These are phyloP conservation scores for Inga leiocalycina DNA, from an alignment of 306 rosid species.

Conservation along the genomic window DNA sequence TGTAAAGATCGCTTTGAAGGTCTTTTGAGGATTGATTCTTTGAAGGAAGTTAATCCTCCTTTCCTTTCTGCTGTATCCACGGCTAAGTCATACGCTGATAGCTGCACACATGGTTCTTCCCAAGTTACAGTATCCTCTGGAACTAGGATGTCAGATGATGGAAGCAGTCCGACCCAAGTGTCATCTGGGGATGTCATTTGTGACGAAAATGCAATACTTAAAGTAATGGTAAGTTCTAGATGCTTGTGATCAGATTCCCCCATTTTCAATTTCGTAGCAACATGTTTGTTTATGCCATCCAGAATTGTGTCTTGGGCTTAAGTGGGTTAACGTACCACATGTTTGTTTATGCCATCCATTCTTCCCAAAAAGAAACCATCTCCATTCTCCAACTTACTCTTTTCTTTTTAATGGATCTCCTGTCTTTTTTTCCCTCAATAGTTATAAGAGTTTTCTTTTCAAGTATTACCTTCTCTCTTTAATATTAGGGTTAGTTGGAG, in stretches of 20 bases:
- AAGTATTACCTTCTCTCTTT: too few relatives aligned
- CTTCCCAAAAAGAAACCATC: background rate
- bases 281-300: background rate
- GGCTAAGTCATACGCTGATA: slow-evolving; percentile 72
- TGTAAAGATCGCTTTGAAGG: slow-evolving; percentile 95
- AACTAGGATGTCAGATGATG: slow-evolving; percentile 78
- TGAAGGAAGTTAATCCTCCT: slow-evolving; percentile 75
- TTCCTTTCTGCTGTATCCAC: slow-evolving; percentile 51
- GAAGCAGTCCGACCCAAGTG: slow-evolving; percentile 81
- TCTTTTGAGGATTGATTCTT: slow-evolving; percentile 76
- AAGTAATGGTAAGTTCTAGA: slow-evolving; percentile 84
- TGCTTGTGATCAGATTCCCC: background rate
- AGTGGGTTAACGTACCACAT: slow-evolving; percentile 1
- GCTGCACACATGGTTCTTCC: slow-evolving; percentile 84
- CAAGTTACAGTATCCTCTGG: slow-evolving; percentile 76
- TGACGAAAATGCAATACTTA: slow-evolving; percentile 90
- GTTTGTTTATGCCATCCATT: background rate
- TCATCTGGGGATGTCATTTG: slow-evolving; percentile 72
- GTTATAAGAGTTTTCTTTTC: background rate
- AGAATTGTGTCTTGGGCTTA: background rate
- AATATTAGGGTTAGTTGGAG: too few relatives aligned
- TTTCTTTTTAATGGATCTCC: background rate
- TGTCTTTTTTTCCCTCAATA: background rate
- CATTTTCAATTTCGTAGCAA: background rate
- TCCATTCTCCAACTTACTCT: background rate